Evolutionary conservation across 1,284 basidiomycete genomes (phyloP).

Genomic region (Coniferiporia weirii): DNA sequence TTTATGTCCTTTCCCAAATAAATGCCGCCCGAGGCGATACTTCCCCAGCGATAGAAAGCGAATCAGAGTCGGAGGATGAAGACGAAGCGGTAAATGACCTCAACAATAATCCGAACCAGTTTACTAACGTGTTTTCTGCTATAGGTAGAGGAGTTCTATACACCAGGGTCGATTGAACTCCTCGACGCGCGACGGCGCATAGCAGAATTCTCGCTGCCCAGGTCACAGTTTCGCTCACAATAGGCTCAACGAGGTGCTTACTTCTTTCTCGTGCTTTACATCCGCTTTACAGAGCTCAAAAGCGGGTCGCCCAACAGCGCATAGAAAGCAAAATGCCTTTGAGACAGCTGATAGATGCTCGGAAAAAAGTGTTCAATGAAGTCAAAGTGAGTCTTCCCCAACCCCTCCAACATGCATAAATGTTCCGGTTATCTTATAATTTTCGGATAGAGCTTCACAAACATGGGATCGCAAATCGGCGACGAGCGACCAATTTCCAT

Average conservation of each 20-base stretch:
- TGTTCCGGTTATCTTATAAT: not conserved
- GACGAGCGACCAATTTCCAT: constrained; percentile 93
- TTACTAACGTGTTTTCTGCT: constrained; percentile 10
- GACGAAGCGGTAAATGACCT: constrained; percentile 68
- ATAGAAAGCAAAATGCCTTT: constrained; percentile 86
- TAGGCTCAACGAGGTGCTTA: constrained; percentile 75
- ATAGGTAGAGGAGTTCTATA: constrained; percentile 93
- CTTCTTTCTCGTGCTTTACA: constrained; percentile 36
- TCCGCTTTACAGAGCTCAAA: constrained; percentile 74
- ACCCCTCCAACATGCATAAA: constrained; percentile 6
- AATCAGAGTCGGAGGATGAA: constrained; percentile 54
- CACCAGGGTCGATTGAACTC: constrained; percentile 83
- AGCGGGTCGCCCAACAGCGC: constrained; percentile 84
- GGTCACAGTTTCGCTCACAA: constrained; percentile 68
- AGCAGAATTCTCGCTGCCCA: constrained; percentile 88
- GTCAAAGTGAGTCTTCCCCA: constrained; percentile 64
- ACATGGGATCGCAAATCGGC: constrained; percentile 95
- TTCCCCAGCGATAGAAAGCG: constrained; percentile 65
- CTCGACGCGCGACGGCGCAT: constrained; percentile 79
- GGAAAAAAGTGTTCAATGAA: constrained; percentile 84
- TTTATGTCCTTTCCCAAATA: constrained; percentile 88
- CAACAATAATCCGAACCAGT: not conserved
- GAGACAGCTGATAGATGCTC: constrained; percentile 83
- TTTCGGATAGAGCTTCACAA: constrained; percentile 67
- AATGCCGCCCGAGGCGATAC: constrained; percentile 75